Base-by-base conservation (phyloP, 495 filamentous ascomycete genomes). In the Talaromyces trachyspermus region DNA sequence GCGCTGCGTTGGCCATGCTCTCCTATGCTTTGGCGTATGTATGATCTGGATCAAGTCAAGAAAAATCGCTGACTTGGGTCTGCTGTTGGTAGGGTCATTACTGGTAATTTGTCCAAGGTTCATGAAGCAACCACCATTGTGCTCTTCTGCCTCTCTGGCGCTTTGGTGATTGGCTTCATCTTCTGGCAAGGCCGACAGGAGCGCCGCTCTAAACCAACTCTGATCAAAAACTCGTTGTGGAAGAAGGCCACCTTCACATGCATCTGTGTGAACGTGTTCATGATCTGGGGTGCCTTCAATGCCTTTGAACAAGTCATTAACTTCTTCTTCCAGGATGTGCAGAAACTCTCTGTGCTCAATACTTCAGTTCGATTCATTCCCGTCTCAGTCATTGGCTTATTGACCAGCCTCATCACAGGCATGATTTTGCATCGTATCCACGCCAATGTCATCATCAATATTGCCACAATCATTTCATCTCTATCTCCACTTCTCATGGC, bases 221-320 rank as follows among this genome's bases (percentile, higher is more conserved):
- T 81, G 30, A 76, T 81, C 2, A 76, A 76, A 0, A 81, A 78
- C 54, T 60, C 61, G 0, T 46, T 80, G 1, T 80, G 77, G 77
- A 64, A 59, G 22, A 76, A 75, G 22, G 49, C 52, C 0, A 55
- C 64, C 0, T 80, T 79, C 43, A 62, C 70, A 1, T 68, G 49
- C 17, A 68, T 71, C 6, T 79, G 74, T 50, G 46, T 75, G 12
- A 75, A 71, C 51, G 68, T 80, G 0, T 50, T 75, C 0, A 52
- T 80, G 3, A 63, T 64, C 1, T 70, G 62, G 46, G 77, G 64
- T 4, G 68, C 70, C 1, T 38, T 70, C 15, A 71, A 76, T 30
- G 61, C 22, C 71, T 63, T 0, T 81, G 83, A 49, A 60, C 62
- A 23, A n/a, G n/a, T n/a, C n/a, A n/a, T n/a, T n/a, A n/a, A n/a